Evolutionary conservation across 495 filamentous ascomycete genomes (phyloP), one percentile per base, ranked within the genome.

Genomic region (Sordaria brevicollis): DNA sequence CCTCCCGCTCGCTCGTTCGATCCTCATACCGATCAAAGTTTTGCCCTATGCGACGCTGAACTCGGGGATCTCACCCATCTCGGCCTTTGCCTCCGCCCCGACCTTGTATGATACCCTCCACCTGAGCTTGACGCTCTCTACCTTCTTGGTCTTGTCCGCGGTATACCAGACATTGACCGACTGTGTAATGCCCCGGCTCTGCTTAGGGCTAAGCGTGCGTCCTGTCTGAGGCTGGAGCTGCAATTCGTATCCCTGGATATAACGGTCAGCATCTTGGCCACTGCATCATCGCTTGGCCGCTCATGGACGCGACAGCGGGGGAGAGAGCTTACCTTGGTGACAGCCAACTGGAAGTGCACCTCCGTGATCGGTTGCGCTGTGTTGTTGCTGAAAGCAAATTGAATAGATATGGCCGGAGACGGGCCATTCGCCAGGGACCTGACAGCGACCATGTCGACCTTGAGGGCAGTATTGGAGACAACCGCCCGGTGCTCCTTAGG

Each of bases 61-160:
- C 68, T 90, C 85, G n/a, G 89, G 86, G 69, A 98, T 90, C 84
- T 96, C 93, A 19, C 94, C 95, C 80, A 92, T 92, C 81, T 98
- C 93, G 69, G 85, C 88, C 74, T 85, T 78, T 49, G 73, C 70
- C 74, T 89, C 86, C 9, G 77, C 82, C 2, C 86, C 92, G 3
- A 95, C 76, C 76, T 86, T 88, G 79, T 98, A 98, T 17, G 88
- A 86, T 10, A 90, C 90, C 75, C 92, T 91, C 92, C 93, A 99
- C 71, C 95, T 83, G 78, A 99, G 87, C 81, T 94, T 96, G 71
- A 97, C 89, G 67, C 81, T 84, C 65, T 88, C 88, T 4, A 93
- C 94, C 74, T 92, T 89, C 41, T 89, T 90, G 34, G 74, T 74
- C 66, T 89, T 85, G 62, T 93, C 87, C 3, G 92, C 92, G 7